Evolutionary conservation across 2,329 filamentous ascomycete genomes (phyloP).

Genomic region (Dactylonectria estremocensis): DNA sequence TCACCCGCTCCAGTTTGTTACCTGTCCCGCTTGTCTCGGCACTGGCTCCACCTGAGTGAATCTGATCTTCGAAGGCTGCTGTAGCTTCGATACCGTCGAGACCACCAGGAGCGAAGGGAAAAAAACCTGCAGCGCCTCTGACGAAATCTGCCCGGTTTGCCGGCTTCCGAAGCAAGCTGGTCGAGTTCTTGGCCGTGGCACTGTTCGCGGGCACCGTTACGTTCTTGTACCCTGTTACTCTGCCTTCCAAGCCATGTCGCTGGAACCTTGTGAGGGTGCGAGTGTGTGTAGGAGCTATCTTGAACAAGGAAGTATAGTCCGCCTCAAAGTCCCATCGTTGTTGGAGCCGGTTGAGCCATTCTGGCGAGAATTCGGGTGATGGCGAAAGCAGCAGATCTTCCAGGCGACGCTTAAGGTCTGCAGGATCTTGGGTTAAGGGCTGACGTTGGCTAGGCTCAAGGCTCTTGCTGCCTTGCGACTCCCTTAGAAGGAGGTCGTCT

Average conservation of each 20-base stretch:
- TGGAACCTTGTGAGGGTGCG: conserved; percentile 95
- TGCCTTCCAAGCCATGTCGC: conserved; percentile 90
- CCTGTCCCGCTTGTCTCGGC: conserved; percentile 60
- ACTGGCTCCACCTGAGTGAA: conserved; percentile 68
- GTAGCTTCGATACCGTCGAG: conserved; percentile 89
- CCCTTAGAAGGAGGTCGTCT: conserved; percentile 52
- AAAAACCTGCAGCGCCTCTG: conserved; percentile 91
- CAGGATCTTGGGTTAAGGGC: conserved; percentile 60
- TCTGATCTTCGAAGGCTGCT: conserved; percentile 86
- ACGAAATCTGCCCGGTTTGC: conserved; percentile 92
- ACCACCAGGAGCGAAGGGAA: conserved; percentile 93
- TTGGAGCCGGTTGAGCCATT: conserved; percentile 92
- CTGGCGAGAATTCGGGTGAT: conserved; percentile 82
- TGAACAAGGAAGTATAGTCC: conserved; percentile 88
- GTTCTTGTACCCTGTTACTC: conserved; percentile 93
- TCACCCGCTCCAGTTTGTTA: conserved; percentile 84
- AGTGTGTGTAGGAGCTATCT: conserved; percentile 90
- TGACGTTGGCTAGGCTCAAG: conserved; percentile 28
- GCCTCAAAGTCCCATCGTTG: conserved; percentile 88
- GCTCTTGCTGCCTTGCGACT: conserved; percentile 22
- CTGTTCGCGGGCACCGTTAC: conserved; percentile 92
- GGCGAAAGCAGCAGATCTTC: conserved; percentile 86
- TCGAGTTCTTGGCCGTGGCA: conserved; percentile 95
- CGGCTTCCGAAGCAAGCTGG: conserved; percentile 88
- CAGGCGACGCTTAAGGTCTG: conserved; percentile 78